Evolutionary conservation across 2,329 filamentous ascomycete genomes (phyloP).

Genomic region (Penicillium verrucosum): DNA sequence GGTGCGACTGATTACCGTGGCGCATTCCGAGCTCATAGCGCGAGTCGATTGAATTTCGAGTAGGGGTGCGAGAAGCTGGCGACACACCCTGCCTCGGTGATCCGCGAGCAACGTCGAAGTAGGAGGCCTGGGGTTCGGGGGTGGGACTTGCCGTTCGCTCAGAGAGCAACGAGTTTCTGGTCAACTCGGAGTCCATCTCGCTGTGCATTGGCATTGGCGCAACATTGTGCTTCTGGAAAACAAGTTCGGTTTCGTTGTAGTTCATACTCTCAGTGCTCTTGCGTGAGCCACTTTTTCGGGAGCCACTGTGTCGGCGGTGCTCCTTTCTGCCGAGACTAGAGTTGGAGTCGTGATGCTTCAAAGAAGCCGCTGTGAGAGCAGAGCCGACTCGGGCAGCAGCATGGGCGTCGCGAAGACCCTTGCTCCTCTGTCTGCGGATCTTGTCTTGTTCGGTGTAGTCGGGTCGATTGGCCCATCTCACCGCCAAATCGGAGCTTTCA

Average conservation of each 20-base stretch:
- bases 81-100: constrained; percentile 54
- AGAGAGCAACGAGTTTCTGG: constrained; percentile 80
- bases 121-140: constrained; percentile 62
- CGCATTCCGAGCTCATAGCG: constrained; percentile 63
- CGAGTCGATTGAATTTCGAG: constrained; percentile 45
- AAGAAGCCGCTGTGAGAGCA: constrained; percentile 59
- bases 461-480: constrained; percentile 47
- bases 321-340: constrained; percentile 51
- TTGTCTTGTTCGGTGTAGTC: constrained; percentile 52
- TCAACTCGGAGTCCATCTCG: constrained; percentile 81
- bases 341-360: constrained; percentile 63
- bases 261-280: constrained; percentile 43
- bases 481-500: constrained; percentile 47
- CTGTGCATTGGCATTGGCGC: constrained; percentile 87
- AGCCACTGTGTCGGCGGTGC: constrained; percentile 33
- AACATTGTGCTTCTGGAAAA: constrained; percentile 56
- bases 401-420: constrained; percentile 54
- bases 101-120: constrained; percentile 63
- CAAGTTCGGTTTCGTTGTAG: constrained; percentile 52
- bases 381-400: constrained; percentile 55
- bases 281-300: constrained; percentile 32
- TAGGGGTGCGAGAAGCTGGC: constrained; percentile 60
- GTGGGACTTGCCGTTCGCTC: constrained; percentile 71
- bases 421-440: constrained; percentile 53
- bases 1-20: constrained; percentile 57